phyloP scores from a whole-genome alignment of 1,139 yeast species.

The Taphrina communis region DNA sequence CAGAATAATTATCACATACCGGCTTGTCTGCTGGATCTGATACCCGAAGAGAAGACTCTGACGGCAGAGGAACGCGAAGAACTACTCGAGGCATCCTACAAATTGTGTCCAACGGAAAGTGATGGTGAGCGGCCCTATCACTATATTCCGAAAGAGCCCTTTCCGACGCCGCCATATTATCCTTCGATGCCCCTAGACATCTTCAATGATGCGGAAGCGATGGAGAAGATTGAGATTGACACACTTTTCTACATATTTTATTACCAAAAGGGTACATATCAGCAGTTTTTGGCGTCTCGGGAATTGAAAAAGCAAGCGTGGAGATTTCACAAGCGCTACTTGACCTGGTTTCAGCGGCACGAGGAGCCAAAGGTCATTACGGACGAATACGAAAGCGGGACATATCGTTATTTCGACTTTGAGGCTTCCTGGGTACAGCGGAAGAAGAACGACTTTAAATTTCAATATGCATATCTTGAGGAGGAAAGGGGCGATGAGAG shows the following conservation, averaged over 20 bases:
- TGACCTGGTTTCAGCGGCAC: constrained; percentile 83
- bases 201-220: constrained; percentile 56
- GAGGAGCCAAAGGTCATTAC: constrained; percentile 61
- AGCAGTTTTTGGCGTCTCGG: constrained; percentile 75
- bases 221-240: constrained; percentile 80
- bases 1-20: constrained; percentile 38
- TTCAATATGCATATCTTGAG: constrained; percentile 57
- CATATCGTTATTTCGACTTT: constrained; percentile 84
- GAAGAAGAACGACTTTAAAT: constrained; percentile 73
- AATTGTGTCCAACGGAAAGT: constrained; percentile 90
- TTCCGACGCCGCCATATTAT: constrained; percentile 87
- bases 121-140: constrained; percentile 86
- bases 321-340: constrained; percentile 76
- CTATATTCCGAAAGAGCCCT: constrained; percentile 82
- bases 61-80: constrained; percentile 33
- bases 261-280: constrained; percentile 71
- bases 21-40: constrained; percentile 25
- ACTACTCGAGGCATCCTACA: constrained; percentile 72
- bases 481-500: constrained; percentile 50
- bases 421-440: constrained; percentile 83
- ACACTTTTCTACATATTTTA: constrained; percentile 92
- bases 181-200: constrained; percentile 79
- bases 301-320: constrained; percentile 85
- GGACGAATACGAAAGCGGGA: constrained; percentile 59
- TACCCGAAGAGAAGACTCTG: constrained; percentile 29